These are phyloP conservation scores for Lathyrus sativus DNA, from an alignment of 306 rosid species.

Conservation along the genomic window DNA sequence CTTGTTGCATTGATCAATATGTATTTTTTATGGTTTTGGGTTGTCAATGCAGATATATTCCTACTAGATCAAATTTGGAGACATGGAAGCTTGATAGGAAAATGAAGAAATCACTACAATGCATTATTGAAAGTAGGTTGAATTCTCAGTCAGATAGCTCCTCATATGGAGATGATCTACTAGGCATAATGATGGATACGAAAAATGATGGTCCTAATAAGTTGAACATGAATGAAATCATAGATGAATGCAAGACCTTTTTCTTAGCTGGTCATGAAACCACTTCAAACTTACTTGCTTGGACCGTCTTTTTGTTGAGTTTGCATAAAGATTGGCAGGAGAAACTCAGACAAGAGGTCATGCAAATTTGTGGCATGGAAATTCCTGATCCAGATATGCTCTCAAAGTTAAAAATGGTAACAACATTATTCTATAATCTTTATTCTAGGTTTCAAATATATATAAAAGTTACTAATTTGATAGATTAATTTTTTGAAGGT, in stretches of 20 bases:
- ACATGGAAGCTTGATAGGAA: conserved; percentile 43
- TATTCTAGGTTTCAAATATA: not conserved
- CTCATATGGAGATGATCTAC: conserved; percentile 40
- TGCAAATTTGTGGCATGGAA: conserved; percentile 33
- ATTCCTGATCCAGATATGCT: conserved; percentile 35
- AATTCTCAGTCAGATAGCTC: conserved; percentile 1
- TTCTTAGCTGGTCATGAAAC: conserved; percentile 50
- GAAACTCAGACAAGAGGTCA: conserved; percentile 40
- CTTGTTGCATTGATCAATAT: not conserved
- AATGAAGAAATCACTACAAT: conserved; percentile 26
- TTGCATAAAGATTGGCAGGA: conserved; percentile 40
- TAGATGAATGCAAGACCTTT: conserved; percentile 44
- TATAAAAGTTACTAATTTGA: not conserved
- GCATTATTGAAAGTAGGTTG: conserved; percentile 40
- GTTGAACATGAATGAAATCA: conserved; percentile 35
- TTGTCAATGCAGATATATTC: conserved; percentile 38
- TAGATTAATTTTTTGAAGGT: conserved; percentile 21
- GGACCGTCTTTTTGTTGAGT: conserved; percentile 39
- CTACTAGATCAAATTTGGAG: conserved; percentile 35
- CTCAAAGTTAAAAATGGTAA: conserved; percentile 40
- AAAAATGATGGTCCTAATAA: conserved; percentile 5
- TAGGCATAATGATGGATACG: conserved; percentile 40
- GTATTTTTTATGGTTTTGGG: not conserved
- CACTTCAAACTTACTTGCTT: conserved; percentile 40
- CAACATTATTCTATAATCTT: not conserved